Base-by-base conservation (phyloP, 2,329 filamentous ascomycete species). In the Ceratocystiopsis sp. region DNA sequence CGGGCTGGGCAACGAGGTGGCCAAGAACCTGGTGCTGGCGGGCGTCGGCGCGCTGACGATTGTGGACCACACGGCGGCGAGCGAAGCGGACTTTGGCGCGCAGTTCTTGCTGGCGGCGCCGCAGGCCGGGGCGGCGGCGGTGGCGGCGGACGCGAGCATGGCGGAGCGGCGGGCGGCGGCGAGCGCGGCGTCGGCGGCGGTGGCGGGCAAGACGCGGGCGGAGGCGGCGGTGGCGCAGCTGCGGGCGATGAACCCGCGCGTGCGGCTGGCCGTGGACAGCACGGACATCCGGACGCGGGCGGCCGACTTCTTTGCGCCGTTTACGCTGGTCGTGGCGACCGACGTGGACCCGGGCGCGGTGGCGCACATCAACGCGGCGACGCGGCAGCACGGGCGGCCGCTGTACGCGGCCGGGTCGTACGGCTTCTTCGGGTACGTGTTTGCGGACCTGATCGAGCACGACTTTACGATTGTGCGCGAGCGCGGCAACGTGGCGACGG, bases 11-110 rank as follows among this genome's bases (percentile, higher is more conserved):
- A 93, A 89, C 57, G 91, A 98, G 63, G 81, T 96, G 43, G 87
- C 91, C 49, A 98, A 98, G 67, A 98, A 96, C 57, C 78, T 98
- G 18, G 89, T 95, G 16, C 75, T 98, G 3, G 87, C 91, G 18
- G 91, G 91, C 46, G 82, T 98, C 53, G 82, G 83, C 45, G 89
- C 85, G 32, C 69, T 98, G 48, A 96, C 89, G 15, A 77, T 98
- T 44, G 68, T 91, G 46, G 91, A 98, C 61, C 73, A 83, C 54
- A 76, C 80, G 43, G 49, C 64, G 11, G 81, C 94, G 44, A 80
- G 74, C 1, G 79, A 87, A 53, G 74, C 80, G 41, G 89, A 96
- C 57, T 65, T 94, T 2, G 84, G 81, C 35, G 73, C 80, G 15
- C 80, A 86, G 52, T 89, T 96, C 65, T 84, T 96, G 60, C 64